A percentile compares a stretch with the other conserved stretches of the same genome.
phyloP scores from a whole-genome alignment of 306 rosid genomes.

The Amphicarpaea edgeworthii region DNA sequence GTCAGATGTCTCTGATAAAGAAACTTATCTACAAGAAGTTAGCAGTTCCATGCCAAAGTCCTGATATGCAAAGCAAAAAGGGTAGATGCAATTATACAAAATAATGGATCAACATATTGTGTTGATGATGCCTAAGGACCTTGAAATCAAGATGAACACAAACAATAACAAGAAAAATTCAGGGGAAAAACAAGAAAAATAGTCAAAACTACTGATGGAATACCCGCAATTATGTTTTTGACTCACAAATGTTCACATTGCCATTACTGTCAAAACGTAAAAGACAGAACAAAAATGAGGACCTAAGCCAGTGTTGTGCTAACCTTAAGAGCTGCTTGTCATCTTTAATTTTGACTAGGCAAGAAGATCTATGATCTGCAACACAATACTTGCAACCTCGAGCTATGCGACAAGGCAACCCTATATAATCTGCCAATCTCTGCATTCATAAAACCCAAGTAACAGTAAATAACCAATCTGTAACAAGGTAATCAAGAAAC shows the following conservation, averaged over 20 bases:
- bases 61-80: constrained; percentile 28
- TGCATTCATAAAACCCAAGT: constrained; percentile 52
- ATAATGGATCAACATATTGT: constrained; percentile 41
- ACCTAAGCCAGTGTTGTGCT: constrained; percentile 27
- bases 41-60: constrained; percentile 12
- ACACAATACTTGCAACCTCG: constrained; percentile 95
- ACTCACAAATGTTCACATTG: neutral
- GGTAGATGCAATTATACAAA: neutral
- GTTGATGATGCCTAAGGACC: constrained; percentile 20
- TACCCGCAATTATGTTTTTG: constrained; percentile 42
- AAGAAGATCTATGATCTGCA: constrained; percentile 94
- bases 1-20: constrained; percentile 2
- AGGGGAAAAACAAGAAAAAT: neutral
- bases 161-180: neutral
- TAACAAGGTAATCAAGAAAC: constrained; percentile 27
- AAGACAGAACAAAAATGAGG: constrained; percentile 7
- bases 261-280: constrained; percentile 2
- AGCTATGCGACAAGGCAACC: constrained; percentile 98
- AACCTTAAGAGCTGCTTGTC: constrained; percentile 75
- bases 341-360: constrained; percentile 86
- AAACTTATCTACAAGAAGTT: constrained; percentile 24
- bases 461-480: neutral
- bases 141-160: constrained; percentile 12
- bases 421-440: constrained; percentile 96
- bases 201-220: constrained; percentile 24